Conservation (phyloP, 768 basidiomycete genomes). For the Tricholoma hemisulphureum region DNA sequence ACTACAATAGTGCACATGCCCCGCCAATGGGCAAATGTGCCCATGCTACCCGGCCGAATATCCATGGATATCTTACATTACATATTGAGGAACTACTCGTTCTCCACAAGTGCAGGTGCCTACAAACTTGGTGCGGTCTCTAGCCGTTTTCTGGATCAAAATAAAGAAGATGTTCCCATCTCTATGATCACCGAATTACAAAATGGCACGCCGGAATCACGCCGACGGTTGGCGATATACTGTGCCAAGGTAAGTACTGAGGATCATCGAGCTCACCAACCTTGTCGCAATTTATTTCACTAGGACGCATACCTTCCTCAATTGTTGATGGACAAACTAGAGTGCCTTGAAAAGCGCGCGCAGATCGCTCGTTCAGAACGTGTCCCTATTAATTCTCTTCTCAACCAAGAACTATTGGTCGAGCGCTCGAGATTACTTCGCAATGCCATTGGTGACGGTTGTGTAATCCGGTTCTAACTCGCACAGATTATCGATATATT, state of each 20-base stretch:
- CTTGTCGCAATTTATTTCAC: not conserved
- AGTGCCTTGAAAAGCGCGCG: slow-evolving; percentile 6
- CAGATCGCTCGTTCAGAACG: not conserved
- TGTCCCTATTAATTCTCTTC: not conserved
- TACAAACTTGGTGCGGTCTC: slow-evolving; percentile 9
- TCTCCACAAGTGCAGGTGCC: not conserved
- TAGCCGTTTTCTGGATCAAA: slow-evolving; percentile 8
- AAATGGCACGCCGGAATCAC: slow-evolving; percentile 8
- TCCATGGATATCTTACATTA: slow-evolving; percentile 13
- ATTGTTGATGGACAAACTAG: slow-evolving; percentile 9
- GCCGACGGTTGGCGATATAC: slow-evolving; percentile 15
- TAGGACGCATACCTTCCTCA: slow-evolving; percentile 18
- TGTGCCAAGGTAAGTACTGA: slow-evolving; percentile 16
- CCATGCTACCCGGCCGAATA: slow-evolving; percentile 4
- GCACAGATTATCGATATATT: too few relatives aligned
- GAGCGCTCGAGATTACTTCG: not conserved
- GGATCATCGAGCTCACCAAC: not conserved
- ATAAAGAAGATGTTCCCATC: slow-evolving; percentile 19
- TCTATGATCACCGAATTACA: slow-evolving; percentile 12
- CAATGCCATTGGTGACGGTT: not conserved
- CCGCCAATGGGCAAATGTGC: not conserved
- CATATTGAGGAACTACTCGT: not conserved
- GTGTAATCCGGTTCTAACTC: not conserved
- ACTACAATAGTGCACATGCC: not conserved
- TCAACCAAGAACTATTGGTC: not conserved